These are phyloP conservation scores for Mortierella sp. DNA, from an alignment of 371 early-diverging fungal genomes.

Conservation along the genomic window DNA sequence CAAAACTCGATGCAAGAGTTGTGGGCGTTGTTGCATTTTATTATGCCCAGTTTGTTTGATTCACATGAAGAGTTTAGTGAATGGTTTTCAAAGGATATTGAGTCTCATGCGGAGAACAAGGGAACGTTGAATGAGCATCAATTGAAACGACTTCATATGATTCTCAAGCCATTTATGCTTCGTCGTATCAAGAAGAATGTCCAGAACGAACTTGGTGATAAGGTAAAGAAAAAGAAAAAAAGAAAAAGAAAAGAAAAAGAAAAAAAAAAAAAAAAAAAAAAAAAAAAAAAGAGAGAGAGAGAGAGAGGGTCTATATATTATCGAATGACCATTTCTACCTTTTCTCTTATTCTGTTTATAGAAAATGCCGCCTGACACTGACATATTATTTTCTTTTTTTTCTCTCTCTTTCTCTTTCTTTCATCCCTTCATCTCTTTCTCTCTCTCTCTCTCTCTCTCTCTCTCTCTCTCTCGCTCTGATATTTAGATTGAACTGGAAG, in stretches of 20 bases:
- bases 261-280: too few relatives aligned
- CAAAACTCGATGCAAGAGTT: slow-evolving; percentile 98
- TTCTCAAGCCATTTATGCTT: slow-evolving; percentile 99
- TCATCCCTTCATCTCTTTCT: too few relatives aligned
- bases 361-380: too few relatives aligned
- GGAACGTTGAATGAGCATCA: slow-evolving; percentile 90
- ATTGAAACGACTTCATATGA: slow-evolving; percentile 92
- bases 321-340: neutral
- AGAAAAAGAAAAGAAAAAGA: slow-evolving; percentile 31
- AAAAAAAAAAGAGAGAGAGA: too few relatives aligned
- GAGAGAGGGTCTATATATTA: neutral
- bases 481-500: slow-evolving; percentile 83
- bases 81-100: slow-evolving; percentile 97
- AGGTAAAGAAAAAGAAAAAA: slow-evolving; percentile 40
- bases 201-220: slow-evolving; percentile 94
- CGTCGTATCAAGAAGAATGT: slow-evolving; percentile 97
- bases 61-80: slow-evolving; percentile 95
- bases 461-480: too few relatives aligned
- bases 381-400: slow-evolving; percentile 4
- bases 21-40: slow-evolving; percentile 98
- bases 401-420: too few relatives aligned
- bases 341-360: neutral
- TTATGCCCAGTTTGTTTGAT: slow-evolving; percentile 98
- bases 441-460: too few relatives aligned
- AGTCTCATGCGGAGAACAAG: slow-evolving; percentile 90